These are phyloP conservation scores for Setaria viridis DNA, from an alignment of 202 grass and related monocot genomes.

Conservation along the genomic window DNA sequence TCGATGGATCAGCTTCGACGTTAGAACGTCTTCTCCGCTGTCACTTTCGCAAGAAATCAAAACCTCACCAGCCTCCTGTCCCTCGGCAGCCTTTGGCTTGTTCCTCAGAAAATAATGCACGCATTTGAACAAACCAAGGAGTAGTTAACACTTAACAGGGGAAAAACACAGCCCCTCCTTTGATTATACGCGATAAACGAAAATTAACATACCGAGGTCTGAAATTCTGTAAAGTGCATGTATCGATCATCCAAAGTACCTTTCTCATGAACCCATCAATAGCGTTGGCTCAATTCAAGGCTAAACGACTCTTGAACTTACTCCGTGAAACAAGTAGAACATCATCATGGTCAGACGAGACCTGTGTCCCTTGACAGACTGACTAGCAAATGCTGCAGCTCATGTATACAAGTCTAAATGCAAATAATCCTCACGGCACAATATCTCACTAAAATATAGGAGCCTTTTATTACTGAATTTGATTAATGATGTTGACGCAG, in stretches of 20 bases:
- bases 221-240: background rate
- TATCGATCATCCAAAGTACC: background rate
- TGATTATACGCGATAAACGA: too few relatives aligned
- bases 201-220: background rate
- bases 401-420: background rate
- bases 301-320: background rate
- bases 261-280: background rate
- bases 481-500: background rate
- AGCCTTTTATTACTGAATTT: conserved; percentile 25
- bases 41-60: too few relatives aligned
- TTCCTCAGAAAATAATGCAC: too few relatives aligned
- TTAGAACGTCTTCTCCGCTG: too few relatives aligned
- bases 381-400: background rate
- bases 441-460: background rate
- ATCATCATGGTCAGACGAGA: background rate
- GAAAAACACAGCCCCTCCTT: too few relatives aligned
- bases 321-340: background rate
- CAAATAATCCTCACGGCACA: background rate
- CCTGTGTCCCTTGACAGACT: background rate
- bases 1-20: too few relatives aligned
- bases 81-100: too few relatives aligned
- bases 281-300: background rate
- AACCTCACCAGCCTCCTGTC: too few relatives aligned
- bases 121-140: too few relatives aligned
- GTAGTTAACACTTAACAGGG: too few relatives aligned